A percentile compares a stretch with the other conserved stretches of the same genome.
phyloP scores from a whole-genome alignment of 129 eudicot genomes.

The Centrapalus pauciflorus region DNA sequence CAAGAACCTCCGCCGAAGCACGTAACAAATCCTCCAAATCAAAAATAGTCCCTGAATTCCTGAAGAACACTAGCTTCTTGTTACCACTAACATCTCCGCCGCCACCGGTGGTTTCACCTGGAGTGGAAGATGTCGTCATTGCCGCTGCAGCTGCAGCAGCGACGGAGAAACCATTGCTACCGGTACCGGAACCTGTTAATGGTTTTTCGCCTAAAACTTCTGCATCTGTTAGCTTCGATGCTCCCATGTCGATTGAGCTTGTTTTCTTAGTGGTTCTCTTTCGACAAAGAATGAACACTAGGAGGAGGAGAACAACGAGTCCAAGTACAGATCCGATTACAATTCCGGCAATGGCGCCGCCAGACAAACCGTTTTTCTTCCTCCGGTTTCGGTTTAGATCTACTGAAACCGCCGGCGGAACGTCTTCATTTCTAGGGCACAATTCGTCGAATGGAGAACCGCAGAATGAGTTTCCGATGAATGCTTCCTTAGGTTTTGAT shows the following conservation, averaged over 20 bases:
- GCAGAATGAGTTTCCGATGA: conserved; percentile 31
- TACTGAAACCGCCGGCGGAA: conserved; percentile 20
- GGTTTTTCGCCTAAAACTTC: conserved; percentile 46
- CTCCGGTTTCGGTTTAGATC: conserved; percentile 3
- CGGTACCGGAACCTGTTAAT: conserved; percentile 27
- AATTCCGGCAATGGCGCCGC: conserved; percentile 80
- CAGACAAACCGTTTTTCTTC: conserved; percentile 40
- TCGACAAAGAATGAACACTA: conserved; percentile 46
- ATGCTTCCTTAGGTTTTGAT: conserved; percentile 23
- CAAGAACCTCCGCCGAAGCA: conserved; percentile 94
- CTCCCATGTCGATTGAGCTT: conserved; percentile 45
- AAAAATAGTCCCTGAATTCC: conserved; percentile 40
- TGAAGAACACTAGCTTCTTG: conserved; percentile 72
- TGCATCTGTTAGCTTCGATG: conserved; percentile 34
- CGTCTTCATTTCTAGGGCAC: conserved; percentile 1
- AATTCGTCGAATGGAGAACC: conserved; percentile 34
- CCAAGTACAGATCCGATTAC: conserved; percentile 73
- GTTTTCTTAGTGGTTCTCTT: conserved; percentile 46
- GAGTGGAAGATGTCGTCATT: conserved; percentile 22
- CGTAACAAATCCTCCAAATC: conserved; percentile 90
- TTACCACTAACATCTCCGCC: conserved; percentile 25
- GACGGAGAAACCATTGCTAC: conserved; percentile 50
- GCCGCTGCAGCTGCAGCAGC: conserved; percentile 61
- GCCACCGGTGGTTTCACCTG: conserved; percentile 17
- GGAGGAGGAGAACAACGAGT: conserved; percentile 31